Conservation (phyloP, 2,329 filamentous ascomycete genomes). For the Falciphora oryzae region DNA sequence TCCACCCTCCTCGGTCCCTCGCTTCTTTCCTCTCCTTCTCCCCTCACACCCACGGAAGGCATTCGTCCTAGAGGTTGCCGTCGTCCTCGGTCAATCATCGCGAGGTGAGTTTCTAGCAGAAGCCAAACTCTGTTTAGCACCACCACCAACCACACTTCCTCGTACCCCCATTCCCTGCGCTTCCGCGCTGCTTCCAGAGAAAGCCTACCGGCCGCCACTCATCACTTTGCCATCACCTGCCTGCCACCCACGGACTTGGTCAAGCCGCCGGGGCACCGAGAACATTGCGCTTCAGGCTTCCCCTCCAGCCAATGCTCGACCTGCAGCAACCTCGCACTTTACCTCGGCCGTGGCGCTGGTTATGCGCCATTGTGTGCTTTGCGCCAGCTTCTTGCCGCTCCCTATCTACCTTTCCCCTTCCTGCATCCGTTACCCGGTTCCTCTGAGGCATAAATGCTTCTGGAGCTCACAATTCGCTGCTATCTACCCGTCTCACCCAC, state of each 20-base stretch:
- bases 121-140: slow-evolving; percentile 17
- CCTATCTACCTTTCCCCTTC: neutral
- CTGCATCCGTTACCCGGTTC: neutral
- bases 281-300: neutral
- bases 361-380: neutral
- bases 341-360: neutral
- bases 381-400: neutral
- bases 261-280: slow-evolving; percentile 14
- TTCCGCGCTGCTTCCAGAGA: neutral
- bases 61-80: slow-evolving; percentile 32
- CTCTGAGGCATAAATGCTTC: neutral
- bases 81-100: slow-evolving; percentile 24
- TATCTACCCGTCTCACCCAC: neutral
- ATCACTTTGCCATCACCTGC: neutral
- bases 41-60: slow-evolving; percentile 42
- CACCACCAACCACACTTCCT: slow-evolving; percentile 14
- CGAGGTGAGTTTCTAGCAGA: slow-evolving; percentile 27
- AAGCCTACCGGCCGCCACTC: neutral
- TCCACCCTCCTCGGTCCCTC: slow-evolving; percentile 16
- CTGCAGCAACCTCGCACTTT: neutral
- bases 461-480: neutral
- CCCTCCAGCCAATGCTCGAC: neutral
- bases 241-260: slow-evolving; percentile 33
- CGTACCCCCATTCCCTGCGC: neutral
- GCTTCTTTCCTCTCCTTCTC: slow-evolving; percentile 25